Base-by-base conservation (phyloP, 2,329 filamentous ascomycete species). In the Pseudonectria buxi region DNA sequence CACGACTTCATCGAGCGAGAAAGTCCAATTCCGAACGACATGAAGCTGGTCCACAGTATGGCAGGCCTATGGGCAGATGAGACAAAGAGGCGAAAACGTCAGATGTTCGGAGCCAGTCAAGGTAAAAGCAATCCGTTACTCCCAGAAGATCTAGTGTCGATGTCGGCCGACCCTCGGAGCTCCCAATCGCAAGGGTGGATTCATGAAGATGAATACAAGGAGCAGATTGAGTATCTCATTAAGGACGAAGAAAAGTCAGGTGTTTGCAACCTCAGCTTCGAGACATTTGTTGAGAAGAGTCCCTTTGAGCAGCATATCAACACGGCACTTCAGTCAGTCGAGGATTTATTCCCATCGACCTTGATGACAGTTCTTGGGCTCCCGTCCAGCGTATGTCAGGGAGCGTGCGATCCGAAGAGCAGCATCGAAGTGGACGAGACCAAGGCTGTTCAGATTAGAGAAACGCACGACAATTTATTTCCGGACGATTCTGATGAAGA, bases 31-130 rank as follows among this genome's bases (percentile, higher is more conserved):
- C 67, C 76, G 0, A 60, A 71, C 1, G 79, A 86, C 45, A 68
- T 89, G 54, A 95, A 94, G 54, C 71, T 95, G 10, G 89, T 98
- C 5, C 81, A 86, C 53, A 98, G 92, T 45, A 90, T 98, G 85
- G 88, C 87, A 36, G 84, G 86, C 1, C 63, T 98, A 3, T 98
- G 92, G 92, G 81, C 80, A 55, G 87, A 95, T 49, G 92, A 96
- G 59, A 86, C 83, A 0, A 79, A 78, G 39, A 76, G 89, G 29
- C 76, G 89, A 24, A 90, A 85, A 58, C 70, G 74, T 31, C 76
- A 75, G 30, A 81, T 90, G 74, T 74, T 78, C 2, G 67, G 82
- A 30, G 64, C 63, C 6, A 69, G 78, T 44, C 71, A 78, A 24
- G 76, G 71, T 5, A 86, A 22, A 22, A 9, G 78, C 50, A 90